phyloP scores from a whole-genome alignment of 2,329 filamentous ascomycete species.

The Coniochaeta hoffmannii region DNA sequence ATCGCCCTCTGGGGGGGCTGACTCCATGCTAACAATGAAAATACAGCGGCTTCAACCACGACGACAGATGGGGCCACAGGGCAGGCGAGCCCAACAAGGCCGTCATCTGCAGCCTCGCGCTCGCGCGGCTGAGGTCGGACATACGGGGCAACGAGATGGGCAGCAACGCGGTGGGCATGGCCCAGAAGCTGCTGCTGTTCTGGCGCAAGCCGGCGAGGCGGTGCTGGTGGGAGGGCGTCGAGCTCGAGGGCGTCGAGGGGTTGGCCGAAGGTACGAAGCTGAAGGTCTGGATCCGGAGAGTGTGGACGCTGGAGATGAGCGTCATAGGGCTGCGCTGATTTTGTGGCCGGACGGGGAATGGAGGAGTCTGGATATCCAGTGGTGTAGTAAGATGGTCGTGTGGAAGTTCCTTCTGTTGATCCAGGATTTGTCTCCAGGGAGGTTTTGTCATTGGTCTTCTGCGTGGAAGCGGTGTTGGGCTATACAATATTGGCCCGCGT shows the following conservation, averaged over 20 bases:
- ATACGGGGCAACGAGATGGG: constrained; percentile 72
- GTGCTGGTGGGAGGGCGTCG: constrained; percentile 99
- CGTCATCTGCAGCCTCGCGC: constrained; percentile 91
- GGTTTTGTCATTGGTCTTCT: background rate
- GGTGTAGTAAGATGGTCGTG: background rate
- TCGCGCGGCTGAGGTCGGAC: constrained; percentile 87
- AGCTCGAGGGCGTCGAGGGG: constrained; percentile 81
- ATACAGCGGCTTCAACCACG: constrained; percentile 85
- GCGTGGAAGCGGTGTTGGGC: background rate
- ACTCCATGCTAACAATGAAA: constrained; percentile 3
- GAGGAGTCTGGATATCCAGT: too few species aligned
- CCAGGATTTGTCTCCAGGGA: too few species aligned
- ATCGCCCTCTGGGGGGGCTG: background rate
- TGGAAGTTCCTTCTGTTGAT: too few species aligned
- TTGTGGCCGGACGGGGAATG: background rate
- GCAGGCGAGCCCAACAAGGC: constrained; percentile 98
- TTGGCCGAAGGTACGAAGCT: constrained; percentile 56
- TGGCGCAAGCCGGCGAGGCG: constrained; percentile 94
- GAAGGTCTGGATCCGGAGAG: constrained; percentile 96
- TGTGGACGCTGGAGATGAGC: constrained; percentile 99
- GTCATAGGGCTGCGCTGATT: constrained; percentile 71
- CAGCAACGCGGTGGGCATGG: constrained; percentile 87
- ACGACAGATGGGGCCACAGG: constrained; percentile 91
- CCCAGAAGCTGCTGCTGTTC: constrained; percentile 93
- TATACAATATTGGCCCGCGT: background rate